A percentile compares a stretch with the other conserved stretches of the same genome.
These are phyloP conservation scores for Globisporangium alternatum DNA, from an alignment of 352 stramenopile genomes.

Conservation along the genomic window DNA sequence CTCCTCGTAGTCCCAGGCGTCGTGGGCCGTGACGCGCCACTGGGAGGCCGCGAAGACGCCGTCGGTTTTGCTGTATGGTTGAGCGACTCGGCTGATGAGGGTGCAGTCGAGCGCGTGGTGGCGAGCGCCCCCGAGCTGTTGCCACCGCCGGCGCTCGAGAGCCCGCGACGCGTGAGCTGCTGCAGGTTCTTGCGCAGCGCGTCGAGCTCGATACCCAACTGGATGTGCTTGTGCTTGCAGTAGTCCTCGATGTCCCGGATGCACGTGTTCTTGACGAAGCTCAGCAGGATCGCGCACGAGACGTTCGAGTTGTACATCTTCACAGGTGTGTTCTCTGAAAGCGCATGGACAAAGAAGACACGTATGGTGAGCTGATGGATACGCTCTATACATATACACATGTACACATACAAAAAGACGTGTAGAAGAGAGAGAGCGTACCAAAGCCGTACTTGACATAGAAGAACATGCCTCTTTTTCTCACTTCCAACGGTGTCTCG, in stretches of 20 bases:
- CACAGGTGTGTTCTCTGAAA: conserved; percentile 40
- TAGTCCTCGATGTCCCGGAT: conserved; percentile 64
- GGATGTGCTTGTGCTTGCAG: conserved; percentile 75
- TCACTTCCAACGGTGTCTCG: not conserved
- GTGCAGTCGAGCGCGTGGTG: conserved; percentile 15
- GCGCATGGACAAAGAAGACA: not conserved
- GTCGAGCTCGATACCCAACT: conserved; percentile 73
- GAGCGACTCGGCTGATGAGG: conserved; percentile 5
- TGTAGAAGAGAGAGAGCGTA: conserved; percentile 19
- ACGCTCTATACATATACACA: not conserved
- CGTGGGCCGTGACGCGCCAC: conserved; percentile 15
- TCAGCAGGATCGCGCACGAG: conserved; percentile 62
- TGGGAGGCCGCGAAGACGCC: conserved; percentile 18
- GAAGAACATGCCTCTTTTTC: conserved; percentile 45
- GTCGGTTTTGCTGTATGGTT: not conserved
- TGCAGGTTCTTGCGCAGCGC: conserved; percentile 38
- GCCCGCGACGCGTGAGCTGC: conserved; percentile 15
- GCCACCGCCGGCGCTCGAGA: conserved; percentile 7
- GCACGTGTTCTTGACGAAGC: conserved; percentile 66
- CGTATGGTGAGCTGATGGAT: not conserved
- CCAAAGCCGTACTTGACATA: conserved; percentile 84
- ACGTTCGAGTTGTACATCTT: conserved; percentile 85
- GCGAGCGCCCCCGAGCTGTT: conserved; percentile 7
- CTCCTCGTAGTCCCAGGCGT: conserved; percentile 14
- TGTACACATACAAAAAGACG: not conserved